Base-by-base conservation (phyloP, 345 rosid genomes). In the Draba incana region DNA sequence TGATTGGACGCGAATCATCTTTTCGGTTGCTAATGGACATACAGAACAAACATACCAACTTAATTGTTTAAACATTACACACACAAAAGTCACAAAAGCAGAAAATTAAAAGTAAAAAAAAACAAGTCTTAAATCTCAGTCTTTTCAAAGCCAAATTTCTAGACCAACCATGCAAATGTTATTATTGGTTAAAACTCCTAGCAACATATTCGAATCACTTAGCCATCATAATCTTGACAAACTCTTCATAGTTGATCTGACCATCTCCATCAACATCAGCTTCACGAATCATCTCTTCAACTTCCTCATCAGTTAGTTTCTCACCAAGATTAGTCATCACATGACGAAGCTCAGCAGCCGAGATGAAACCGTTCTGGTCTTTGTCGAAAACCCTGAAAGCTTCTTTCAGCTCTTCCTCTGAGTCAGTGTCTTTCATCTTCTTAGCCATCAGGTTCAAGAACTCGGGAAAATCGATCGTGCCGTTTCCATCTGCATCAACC, bases 401-500 rank as follows among this genome's bases (percentile, higher is more conserved):
- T 49, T 73, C 77, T 64, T 66, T 72, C 1, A 72, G 66, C 45
- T 82, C 86, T 66, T 80, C 84, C 72, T 82, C 82, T 8, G 77
- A 78, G 43, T 82, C 84, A 45, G 81, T 83, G 68, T 83, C 86
- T 11, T 73, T 66, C 66, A 73, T 65, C 51, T 83, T 83, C 62
- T 76, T 75, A 11, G 84, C 81, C 86, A 83, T 83, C 78, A 83
- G 63, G 74, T 80, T 80, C 16, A 83, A 44, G 47, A 83, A 83
- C 75, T 83, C 84, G 0, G 84, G 83, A 56, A 81, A 83, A 50
- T 81, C 84, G 49, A 83, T 77, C 0, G 87, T 79, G 3, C 84
- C 81, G 70, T 81, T 81, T 46, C 81, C 84, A 65, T 83, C 84
- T 33, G 84, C 84, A 54, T 81, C 84, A n/a, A 83, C 84, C 31